phyloP scores from a whole-genome alignment of 2,329 filamentous ascomycete genomes.

The Alternaria postmessia region DNA sequence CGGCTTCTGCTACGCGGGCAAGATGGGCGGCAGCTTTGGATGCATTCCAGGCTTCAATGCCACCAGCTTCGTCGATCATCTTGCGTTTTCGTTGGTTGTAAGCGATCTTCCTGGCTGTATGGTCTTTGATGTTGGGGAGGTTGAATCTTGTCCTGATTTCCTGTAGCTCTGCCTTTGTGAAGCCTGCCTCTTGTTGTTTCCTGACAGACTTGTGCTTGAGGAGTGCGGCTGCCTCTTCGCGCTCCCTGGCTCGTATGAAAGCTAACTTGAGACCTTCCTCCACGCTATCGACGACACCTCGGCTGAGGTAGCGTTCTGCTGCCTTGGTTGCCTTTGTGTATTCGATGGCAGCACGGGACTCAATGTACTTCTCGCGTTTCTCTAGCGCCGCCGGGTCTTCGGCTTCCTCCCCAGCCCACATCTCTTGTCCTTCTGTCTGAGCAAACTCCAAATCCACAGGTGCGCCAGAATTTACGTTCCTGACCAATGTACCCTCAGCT shows the following conservation, averaged over 20 bases:
- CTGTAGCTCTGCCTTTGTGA: conserved; percentile 24
- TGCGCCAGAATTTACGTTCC: neutral
- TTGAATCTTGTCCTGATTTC: conserved; percentile 20
- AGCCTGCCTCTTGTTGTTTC: conserved; percentile 19
- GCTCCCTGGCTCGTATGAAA: conserved; percentile 32
- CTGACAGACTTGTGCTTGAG: conserved; percentile 19
- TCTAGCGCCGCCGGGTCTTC: neutral
- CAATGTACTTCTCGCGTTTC: conserved; percentile 13
- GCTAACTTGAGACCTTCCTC: conserved; percentile 38
- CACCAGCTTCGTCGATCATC: conserved; percentile 26
- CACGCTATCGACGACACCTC: conserved; percentile 31
- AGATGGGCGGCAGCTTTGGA: conserved; percentile 12
- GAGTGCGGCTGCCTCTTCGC: conserved; percentile 12
- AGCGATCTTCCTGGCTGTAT: conserved; percentile 16
- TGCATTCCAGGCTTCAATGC: conserved; percentile 26
- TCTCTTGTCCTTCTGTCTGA: conserved; percentile 20
- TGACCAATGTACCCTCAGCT: conserved; percentile 17
- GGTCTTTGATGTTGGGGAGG: conserved; percentile 19
- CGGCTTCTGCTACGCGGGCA: conserved; percentile 20
- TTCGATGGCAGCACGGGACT: conserved; percentile 17
- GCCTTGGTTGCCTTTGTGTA: conserved; percentile 26
- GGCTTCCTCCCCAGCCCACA: conserved; percentile 19
- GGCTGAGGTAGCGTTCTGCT: conserved; percentile 27
- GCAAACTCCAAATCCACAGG: conserved; percentile 13
- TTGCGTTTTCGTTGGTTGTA: conserved; percentile 24